phyloP scores from a whole-genome alignment of 768 basidiomycete genomes.

The Hericium coralloides region DNA sequence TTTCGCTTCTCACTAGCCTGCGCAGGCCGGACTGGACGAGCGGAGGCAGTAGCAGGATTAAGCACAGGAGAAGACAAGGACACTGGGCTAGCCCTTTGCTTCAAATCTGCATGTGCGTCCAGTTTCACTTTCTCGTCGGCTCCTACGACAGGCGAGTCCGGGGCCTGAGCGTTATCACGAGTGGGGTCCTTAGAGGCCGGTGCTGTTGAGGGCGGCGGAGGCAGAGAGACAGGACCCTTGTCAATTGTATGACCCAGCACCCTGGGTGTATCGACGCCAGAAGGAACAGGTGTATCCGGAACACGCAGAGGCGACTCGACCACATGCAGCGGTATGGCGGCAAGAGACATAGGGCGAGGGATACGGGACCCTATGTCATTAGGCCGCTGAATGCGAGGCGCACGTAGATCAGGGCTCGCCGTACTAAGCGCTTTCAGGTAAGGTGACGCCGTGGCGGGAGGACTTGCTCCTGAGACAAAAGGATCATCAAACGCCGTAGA shows the following conservation, averaged over 20 bases:
- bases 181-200: neutral
- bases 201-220: no score
- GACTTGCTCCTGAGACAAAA: neutral
- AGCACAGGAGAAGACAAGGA: no score
- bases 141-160: no score
- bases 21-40: neutral
- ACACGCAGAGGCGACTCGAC: neutral
- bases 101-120: no score
- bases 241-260: neutral
- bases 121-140: no score
- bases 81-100: no score
- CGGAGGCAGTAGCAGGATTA: no score
- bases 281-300: neutral
- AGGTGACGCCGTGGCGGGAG: neutral
- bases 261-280: neutral
- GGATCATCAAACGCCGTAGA: neutral
- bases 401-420: neutral
- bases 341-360: neutral
- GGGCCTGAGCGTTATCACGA: neutral
- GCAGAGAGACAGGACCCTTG: neutral
- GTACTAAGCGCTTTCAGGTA: neutral
- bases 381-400: neutral
- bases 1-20: neutral
- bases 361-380: neutral
- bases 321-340: neutral